phyloP scores from a whole-genome alignment of 768 basidiomycete species.

The Lactarius sp. region DNA sequence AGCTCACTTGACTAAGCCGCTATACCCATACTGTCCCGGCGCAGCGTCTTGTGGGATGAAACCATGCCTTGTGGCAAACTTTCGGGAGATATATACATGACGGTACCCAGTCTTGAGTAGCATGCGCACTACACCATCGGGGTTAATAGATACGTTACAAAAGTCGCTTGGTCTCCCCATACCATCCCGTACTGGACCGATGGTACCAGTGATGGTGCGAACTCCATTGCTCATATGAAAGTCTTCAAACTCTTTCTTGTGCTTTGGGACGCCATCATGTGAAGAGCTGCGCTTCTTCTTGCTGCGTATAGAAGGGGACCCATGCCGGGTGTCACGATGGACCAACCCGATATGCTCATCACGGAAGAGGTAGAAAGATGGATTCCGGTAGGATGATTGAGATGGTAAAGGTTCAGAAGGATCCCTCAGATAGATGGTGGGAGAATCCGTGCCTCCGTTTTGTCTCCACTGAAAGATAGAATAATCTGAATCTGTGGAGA shows the following conservation, averaged over 20 bases:
- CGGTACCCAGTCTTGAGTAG: constrained; percentile 87
- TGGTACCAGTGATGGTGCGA: constrained; percentile 83
- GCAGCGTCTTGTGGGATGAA: constrained; percentile 85
- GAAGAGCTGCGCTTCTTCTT: constrained; percentile 28
- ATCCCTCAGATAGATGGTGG: constrained; percentile 61
- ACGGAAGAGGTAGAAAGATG: constrained; percentile 65
- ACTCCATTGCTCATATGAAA: constrained; percentile 93
- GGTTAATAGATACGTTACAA: neutral
- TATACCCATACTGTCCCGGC: constrained; percentile 92
- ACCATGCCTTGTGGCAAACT: constrained; percentile 82
- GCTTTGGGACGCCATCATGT: constrained; percentile 50
- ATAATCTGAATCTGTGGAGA: constrained; percentile 69
- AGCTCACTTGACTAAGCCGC: constrained; percentile 65
- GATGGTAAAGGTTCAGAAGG: constrained; percentile 54
- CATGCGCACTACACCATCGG: constrained; percentile 66
- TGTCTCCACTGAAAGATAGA: constrained; percentile 79
- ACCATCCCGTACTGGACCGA: constrained; percentile 90
- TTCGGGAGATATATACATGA: constrained; percentile 92
- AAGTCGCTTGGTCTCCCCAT: constrained; percentile 26
- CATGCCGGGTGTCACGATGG: constrained; percentile 28
- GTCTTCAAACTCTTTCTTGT: constrained; percentile 73
- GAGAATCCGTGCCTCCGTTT: constrained; percentile 35
- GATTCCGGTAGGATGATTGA: constrained; percentile 61
- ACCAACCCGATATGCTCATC: constrained; percentile 25
- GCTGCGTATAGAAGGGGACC: constrained; percentile 32